Base-by-base conservation (phyloP, 1,284 basidiomycete genomes). In the Boletus mariae region DNA sequence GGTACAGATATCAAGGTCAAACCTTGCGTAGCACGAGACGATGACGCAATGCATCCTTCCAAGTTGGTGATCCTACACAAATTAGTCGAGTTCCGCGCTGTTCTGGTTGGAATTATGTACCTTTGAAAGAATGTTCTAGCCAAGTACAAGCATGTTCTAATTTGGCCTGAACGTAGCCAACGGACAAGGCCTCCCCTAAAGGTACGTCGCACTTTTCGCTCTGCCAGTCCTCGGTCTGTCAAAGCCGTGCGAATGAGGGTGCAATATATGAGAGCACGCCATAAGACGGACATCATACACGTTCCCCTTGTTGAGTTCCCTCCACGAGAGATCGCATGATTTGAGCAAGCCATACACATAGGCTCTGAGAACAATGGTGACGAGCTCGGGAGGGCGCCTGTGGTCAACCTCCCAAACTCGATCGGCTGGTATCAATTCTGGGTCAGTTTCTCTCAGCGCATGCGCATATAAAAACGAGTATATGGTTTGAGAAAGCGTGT, bases 211-310 rank as follows among this genome's bases (percentile, higher is more conserved):
- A 88, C 72, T 94, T 93, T 60, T 95, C 92, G 52, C 85, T 80
- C 66, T 90, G 87, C 81, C 87, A 91, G 64, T 95, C 94, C 75
- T 97, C 94, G 51, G 83, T 78, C 88, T 92, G 65, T 49, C n/a
- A 47, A 55, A 61, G 29, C 46, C 51, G 43, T 11, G 45, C 29
- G 59, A 46, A 53, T 60, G 54, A 42, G 56, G 49, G 40, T 45
- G 55, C 46, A 57, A 47, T 12, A 41, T 20, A 55, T 49, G 40
- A 54, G 29, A 57, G 50, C 44, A 53, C 48, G 52, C 47, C 45
- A 56, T 47, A 45, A 52, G 37, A 80, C 87, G 62, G 59, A 92
- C 92, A 73, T 96, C 93, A 52, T 84, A 74, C 15, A 94, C 77
- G 51, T 82, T 76, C 23, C 85, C 83, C 64, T 84, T 87, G 17